Evolutionary conservation across 164 flowering plant genomes (phyloP).

Genomic region (Berberis vulgaris): DNA sequence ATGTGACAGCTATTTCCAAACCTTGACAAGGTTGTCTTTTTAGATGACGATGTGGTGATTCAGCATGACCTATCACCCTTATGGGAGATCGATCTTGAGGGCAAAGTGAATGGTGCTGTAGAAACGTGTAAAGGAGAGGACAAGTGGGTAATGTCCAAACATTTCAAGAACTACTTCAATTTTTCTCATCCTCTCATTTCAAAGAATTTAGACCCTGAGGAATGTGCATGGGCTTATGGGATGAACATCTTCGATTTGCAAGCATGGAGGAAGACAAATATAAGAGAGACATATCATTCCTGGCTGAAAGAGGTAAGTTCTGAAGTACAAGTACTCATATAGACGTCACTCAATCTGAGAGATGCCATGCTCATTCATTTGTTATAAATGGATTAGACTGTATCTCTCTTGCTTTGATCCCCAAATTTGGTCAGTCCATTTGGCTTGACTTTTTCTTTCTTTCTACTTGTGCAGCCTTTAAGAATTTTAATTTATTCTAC

Average conservation of each 20-base stretch:
- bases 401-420: too few species aligned
- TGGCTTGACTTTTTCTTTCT: too few species aligned
- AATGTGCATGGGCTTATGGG: conserved; percentile 99
- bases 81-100: conserved; percentile 83
- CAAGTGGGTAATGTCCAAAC: conserved; percentile 93
- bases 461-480: too few species aligned
- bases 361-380: too few species aligned
- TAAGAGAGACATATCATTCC: conserved; percentile 78
- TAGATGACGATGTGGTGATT: conserved; percentile 94
- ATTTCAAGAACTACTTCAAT: conserved; percentile 84
- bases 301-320: conserved; percentile 86
- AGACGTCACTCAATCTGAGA: too few species aligned
- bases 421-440: too few species aligned
- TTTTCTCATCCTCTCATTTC: conserved; percentile 88
- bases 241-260: conserved; percentile 92
- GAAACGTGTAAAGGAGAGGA: conserved; percentile 96
- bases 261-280: conserved; percentile 86
- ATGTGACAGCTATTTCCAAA: conserved; percentile 82
- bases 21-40: conserved; percentile 86
- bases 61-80: conserved; percentile 87
- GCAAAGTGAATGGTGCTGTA: conserved; percentile 96
- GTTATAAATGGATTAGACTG: too few species aligned
- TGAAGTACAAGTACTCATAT: too few species aligned
- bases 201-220: conserved; percentile 69
- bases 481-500: too few species aligned